Conservation (phyloP, 208 protist genomes). For the Trypanosoma theileri region DNA sequence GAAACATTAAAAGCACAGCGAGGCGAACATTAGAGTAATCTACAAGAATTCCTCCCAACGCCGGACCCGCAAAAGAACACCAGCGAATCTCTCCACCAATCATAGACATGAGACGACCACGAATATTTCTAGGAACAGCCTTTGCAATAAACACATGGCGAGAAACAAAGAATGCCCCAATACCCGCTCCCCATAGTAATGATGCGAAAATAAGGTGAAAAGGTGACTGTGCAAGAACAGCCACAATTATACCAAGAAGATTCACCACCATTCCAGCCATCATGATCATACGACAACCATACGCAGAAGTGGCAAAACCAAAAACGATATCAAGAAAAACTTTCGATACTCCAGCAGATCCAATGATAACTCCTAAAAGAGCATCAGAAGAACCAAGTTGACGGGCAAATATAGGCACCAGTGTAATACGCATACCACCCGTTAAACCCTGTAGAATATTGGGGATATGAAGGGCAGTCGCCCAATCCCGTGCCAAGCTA, state of each 20-base stretch:
- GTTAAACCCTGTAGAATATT: conserved; percentile 20
- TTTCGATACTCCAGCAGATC: conserved; percentile 14
- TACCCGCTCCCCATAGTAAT: conserved; percentile 18
- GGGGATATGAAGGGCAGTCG: conserved; percentile 16
- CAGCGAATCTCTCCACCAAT: conserved; percentile 16
- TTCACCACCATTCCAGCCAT: conserved; percentile 15
- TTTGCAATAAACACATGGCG: conserved; percentile 26
- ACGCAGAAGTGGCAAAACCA: conserved; percentile 11
- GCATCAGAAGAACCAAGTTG: conserved; percentile 13
- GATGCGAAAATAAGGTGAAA: conserved; percentile 9
- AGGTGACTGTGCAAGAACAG: background rate
- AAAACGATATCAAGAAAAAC: conserved; percentile 13
- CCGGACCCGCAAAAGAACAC: conserved; percentile 17
- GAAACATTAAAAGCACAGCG: conserved; percentile 12
- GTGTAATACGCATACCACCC: conserved; percentile 9
- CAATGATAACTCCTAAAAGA: conserved; percentile 20
- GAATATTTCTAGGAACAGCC: conserved; percentile 15
- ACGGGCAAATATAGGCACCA: conserved; percentile 20
- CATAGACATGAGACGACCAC: conserved; percentile 26
- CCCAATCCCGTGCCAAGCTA: conserved; percentile 9
- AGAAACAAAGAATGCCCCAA: conserved; percentile 14
- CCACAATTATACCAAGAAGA: conserved; percentile 8
- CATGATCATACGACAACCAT: conserved; percentile 16
- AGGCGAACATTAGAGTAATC: background rate
- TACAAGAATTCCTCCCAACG: conserved; percentile 5